Base-by-base conservation (phyloP, 495 filamentous ascomycete species). In the Parachaetomium inaequale region DNA sequence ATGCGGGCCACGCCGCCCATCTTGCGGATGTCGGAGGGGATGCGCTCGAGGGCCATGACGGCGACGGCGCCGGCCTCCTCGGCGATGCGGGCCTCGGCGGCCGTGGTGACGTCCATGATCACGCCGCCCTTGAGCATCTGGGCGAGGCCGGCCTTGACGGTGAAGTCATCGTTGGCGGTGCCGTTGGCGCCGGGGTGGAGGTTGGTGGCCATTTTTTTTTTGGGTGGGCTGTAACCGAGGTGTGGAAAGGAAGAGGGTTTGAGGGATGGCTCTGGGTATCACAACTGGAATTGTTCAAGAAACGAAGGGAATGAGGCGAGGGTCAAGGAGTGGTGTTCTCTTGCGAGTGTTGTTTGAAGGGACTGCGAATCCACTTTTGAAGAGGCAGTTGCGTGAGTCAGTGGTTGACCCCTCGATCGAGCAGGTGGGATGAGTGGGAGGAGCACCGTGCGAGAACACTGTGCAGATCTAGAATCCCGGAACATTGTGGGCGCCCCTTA, bases 121-220 rank as follows among this genome's bases (percentile, higher is more conserved):
- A 98, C 94, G 64, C 94, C 94, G 73, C 94, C 94, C 80, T 98
- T 96, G 72, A 98, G 77, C 94, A 98, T 98, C 72, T 93, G 87
- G 23, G 94, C 94, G 58, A 98, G 80, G 32, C 94, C 94, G 47
- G 89, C 89, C 84, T 98, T 98, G 84, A 96, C 84, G 59, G 84
- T 82, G 75, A 91, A 90, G 76, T 69, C 65, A 43, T 73, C 70
- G 63, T 58, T 53, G 46, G 46, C 65, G 38, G 55, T 59, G 68
- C 62, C 68, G 61, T 69, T 70, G 28, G 64, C 34, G 58, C 38
- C 50, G 65, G 52, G 58, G 63, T 65, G 66, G 53, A 66, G 63
- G 34, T 66, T 65, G 59, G 64, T 19, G 28, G 66, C 64, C 68
- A 66, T 70, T 65, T 53, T 56, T 36, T 45, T 57, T 55, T 56